Evolutionary conservation across 257 asterid genomes (phyloP).

Genomic region (Petunia axillaris): DNA sequence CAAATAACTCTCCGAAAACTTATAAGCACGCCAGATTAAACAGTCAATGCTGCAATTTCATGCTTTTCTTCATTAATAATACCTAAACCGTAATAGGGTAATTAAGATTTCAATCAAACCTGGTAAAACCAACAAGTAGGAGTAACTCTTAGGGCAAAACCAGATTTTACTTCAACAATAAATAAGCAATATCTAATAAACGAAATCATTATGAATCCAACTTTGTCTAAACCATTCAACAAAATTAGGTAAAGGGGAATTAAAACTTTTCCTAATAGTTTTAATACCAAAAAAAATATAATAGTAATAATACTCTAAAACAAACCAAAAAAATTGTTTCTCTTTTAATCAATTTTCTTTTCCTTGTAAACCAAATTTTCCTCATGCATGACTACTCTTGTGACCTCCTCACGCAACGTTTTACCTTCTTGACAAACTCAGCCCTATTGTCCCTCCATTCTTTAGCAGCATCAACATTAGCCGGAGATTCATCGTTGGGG

Average conservation of each 20-base stretch:
- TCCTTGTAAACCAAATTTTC: not conserved
- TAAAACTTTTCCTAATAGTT: too few species aligned
- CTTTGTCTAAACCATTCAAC: not conserved
- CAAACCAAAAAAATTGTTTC: not conserved
- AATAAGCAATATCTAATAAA: not conserved
- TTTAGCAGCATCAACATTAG: conserved; percentile 96
- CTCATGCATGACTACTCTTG: conserved; percentile 60
- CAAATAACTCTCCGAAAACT: too few species aligned
- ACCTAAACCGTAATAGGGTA: too few species aligned
- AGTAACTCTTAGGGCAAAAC: too few species aligned
- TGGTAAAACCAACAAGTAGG: too few species aligned
- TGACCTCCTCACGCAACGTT: conserved; percentile 89
- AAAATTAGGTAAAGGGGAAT: too few species aligned
- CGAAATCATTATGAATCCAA: not conserved
- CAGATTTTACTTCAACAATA: not conserved
- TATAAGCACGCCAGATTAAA: too few species aligned
- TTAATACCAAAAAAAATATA: not conserved
- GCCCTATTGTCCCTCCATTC: conserved; percentile 97
- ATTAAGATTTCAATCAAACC: not conserved
- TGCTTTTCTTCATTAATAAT: too few species aligned
- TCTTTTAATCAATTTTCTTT: not conserved
- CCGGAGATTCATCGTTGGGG: conserved; percentile 99
- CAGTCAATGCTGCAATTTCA: too few species aligned
- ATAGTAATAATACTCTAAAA: not conserved
- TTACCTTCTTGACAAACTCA: conserved; percentile 84